Evolutionary conservation across 1,284 basidiomycete genomes (phyloP).

Genomic region (Clitocybe nebularis): DNA sequence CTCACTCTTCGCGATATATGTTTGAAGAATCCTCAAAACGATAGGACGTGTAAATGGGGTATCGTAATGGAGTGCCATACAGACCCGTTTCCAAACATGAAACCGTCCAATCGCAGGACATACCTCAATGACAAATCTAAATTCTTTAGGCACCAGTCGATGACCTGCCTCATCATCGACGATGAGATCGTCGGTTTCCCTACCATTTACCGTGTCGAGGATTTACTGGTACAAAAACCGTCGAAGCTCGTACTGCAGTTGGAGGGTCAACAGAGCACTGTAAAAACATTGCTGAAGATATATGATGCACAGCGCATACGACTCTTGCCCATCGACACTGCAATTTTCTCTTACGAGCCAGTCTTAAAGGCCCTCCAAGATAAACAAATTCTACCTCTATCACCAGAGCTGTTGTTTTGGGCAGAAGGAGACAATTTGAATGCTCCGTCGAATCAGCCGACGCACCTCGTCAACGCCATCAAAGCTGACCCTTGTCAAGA

Average conservation of each 20-base stretch:
- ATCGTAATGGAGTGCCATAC: constrained; percentile 34
- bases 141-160: constrained; percentile 44
- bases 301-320: constrained; percentile 31
- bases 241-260: constrained; percentile 49
- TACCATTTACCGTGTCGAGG: constrained; percentile 48
- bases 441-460: constrained; percentile 14
- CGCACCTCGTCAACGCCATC: constrained; percentile 30
- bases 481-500: constrained; percentile 32
- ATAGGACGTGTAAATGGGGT: constrained; percentile 39
- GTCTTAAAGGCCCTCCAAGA: constrained; percentile 48
- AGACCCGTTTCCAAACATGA: constrained; percentile 39
- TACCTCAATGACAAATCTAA: constrained; percentile 37
- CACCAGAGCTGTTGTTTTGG: constrained; percentile 49
- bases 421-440: constrained; percentile 18
- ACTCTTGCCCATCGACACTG: constrained; percentile 52
- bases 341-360: constrained; percentile 57
- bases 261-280: constrained; percentile 33
- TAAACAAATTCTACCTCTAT: constrained; percentile 37
- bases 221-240: constrained; percentile 37
- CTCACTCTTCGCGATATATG: constrained; percentile 34
- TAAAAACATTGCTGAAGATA: constrained; percentile 34
- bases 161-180: constrained; percentile 45
- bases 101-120: constrained; percentile 26
- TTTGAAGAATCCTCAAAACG: constrained; percentile 20
- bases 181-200: constrained; percentile 45